phyloP scores from a whole-genome alignment of 2,329 filamentous ascomycete species.

The Remersonia thermophila region DNA sequence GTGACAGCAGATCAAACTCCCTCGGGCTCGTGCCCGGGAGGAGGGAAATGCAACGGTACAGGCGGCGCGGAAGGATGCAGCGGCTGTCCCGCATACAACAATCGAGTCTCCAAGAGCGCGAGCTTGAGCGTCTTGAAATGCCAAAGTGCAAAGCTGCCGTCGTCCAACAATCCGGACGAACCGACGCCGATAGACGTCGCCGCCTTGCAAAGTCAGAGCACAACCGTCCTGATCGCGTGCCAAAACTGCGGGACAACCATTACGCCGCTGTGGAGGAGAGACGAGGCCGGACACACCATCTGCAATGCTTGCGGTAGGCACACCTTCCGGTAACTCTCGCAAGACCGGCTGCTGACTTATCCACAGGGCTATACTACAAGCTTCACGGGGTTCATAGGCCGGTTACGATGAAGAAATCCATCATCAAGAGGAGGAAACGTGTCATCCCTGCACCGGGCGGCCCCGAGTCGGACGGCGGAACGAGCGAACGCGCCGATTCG shows the following conservation, averaged over 20 bases:
- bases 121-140: constrained; percentile 50
- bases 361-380: constrained; percentile 81
- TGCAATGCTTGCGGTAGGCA: constrained; percentile 95
- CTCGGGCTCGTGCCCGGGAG: constrained; percentile 85
- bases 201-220: constrained; percentile 30
- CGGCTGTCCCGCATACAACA: constrained; percentile 95
- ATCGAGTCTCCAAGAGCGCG: constrained; percentile 79
- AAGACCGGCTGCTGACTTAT: constrained; percentile 16
- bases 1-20: constrained; percentile 63
- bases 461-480: constrained; percentile 27
- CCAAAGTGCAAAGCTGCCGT: constrained; percentile 21
- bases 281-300: constrained; percentile 90
- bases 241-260: constrained; percentile 96
- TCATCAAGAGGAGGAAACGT: constrained; percentile 90
- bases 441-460: constrained; percentile 66
- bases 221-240: constrained; percentile 69
- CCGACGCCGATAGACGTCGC: constrained; percentile 37
- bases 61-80: constrained; percentile 90
- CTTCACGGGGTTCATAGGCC: constrained; percentile 87
- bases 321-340: not conserved
- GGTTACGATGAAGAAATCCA: constrained; percentile 96
- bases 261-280: constrained; percentile 87
- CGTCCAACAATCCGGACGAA: constrained; percentile 21
- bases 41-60: constrained; percentile 90
- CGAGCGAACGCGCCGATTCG: constrained; percentile 37